phyloP scores from a whole-genome alignment of 2,329 filamentous ascomycete species.

The Talaromyces marneffei region DNA sequence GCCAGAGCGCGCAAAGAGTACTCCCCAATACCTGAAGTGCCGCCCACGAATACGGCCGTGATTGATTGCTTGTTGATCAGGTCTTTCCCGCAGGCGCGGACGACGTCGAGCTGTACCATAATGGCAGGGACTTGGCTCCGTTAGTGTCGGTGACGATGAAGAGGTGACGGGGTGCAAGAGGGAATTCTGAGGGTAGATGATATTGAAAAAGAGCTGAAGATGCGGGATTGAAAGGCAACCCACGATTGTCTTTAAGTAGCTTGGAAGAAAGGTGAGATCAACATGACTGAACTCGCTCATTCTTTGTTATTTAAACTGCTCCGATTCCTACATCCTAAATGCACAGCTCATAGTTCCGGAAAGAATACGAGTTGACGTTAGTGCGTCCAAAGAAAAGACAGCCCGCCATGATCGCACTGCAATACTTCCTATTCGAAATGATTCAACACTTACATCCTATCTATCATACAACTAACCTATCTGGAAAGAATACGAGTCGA shows the following conservation, averaged over 20 bases:
- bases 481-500: neutral
- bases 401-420: neutral
- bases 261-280: neutral
- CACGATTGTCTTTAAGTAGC: neutral
- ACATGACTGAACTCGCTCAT: neutral
- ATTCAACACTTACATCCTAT: too few species aligned
- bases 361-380: neutral
- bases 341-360: neutral
- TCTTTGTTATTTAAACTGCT: neutral
- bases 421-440: neutral
- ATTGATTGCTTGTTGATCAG: neutral
- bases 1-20: conserved; percentile 6
- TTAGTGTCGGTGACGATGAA: neutral
- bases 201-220: neutral
- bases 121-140: neutral
- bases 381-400: neutral
- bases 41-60: conserved; percentile 4
- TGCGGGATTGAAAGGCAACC: neutral
- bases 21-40: conserved; percentile 6
- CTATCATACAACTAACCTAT: neutral
- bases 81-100: neutral
- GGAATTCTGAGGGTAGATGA: neutral
- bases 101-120: conserved; percentile 8
- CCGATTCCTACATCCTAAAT: neutral
- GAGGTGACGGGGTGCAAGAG: neutral